Base-by-base conservation (phyloP, 2,329 filamentous ascomycete genomes). In the Aspergillus tubingensis region DNA sequence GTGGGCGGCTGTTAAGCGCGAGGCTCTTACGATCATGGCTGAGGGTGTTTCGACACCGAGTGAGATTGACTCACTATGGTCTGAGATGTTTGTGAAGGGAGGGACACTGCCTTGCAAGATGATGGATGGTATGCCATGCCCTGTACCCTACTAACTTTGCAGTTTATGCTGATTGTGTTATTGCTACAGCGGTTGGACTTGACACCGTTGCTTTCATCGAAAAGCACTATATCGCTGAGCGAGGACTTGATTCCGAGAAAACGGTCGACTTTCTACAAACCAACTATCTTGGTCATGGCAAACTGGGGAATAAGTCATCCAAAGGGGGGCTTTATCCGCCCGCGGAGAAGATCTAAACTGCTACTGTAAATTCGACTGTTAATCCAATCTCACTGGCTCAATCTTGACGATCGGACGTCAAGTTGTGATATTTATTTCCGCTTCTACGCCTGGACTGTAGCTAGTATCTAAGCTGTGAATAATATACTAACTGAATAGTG, bases 1-100 rank as follows among this genome's bases (percentile, higher is more conserved):
- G 0, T 86, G 83, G 83, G 84, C 83, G 0, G 83, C 83, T 0
- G 76, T 86, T 13, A 85, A 86, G 68, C 75, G 83, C 2, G 83
- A 86, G 63, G 69, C 72, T 0, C 62, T 86, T 54, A 77, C 70
- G 0, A 82, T 85, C 10, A 63, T 86, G 2, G 74, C 79, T 0
- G 83, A 85, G 53, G 83, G 76, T 0, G 81, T 85, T 0, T 77
- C 78, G 0, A 74, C 72, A 0, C 81, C 84, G 0, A 71, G 78
- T n/a, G 79, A 83, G 54, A 79, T 85, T 23, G 83, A 86, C 59
- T 64, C 65, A 0, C 66, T 85, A 3, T 85, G 80, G 76, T 64
- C 59, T 10, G 74, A 81, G 52, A 68, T 73, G 57, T 80, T 82
- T 68, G 73, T 74, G 43, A 62, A 71, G 50, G 53, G 65, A 19